Conservation (phyloP, 148 eudicot species). For the Spergularia marina region DNA sequence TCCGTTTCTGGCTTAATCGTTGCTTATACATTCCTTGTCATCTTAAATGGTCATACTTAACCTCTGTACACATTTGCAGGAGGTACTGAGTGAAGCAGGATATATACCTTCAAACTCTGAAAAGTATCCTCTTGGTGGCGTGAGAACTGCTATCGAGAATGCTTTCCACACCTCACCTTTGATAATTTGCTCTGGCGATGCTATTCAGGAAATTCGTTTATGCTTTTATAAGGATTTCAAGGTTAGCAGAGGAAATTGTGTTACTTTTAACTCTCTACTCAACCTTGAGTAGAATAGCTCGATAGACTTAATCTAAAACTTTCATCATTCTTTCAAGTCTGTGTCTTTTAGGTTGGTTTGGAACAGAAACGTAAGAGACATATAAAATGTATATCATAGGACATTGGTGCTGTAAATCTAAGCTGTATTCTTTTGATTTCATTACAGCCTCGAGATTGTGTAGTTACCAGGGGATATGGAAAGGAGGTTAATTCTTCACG, state of each 20-base stretch:
- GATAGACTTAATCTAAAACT: background rate
- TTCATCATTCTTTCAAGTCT: background rate
- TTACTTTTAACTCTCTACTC: background rate
- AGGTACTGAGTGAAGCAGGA: constrained; percentile 75
- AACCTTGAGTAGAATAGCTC: background rate
- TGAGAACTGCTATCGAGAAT: constrained; percentile 78
- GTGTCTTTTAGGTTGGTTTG: too few relatives aligned
- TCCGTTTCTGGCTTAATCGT: constrained; percentile 2
- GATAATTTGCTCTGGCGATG: constrained; percentile 58
- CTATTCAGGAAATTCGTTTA: constrained; percentile 64
- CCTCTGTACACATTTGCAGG: constrained; percentile 39
- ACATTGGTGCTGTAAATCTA: constrained; percentile 3
- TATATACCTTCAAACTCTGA: constrained; percentile 87
- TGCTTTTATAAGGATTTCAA: constrained; percentile 90
- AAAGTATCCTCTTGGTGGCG: constrained; percentile 83
- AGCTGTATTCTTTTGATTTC: constrained; percentile 7
- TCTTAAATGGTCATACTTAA: background rate
- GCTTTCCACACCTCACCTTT: constrained; percentile 81
- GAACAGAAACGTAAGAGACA: background rate
- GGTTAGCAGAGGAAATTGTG: constrained; percentile 37
- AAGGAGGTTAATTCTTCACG: constrained; percentile 26
- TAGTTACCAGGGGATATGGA: constrained; percentile 21
- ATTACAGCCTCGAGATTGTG: constrained; percentile 87
- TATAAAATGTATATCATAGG: background rate
- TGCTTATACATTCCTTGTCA: background rate